Percentiles rank a stretch among this genome's conserved stretches.
phyloP scores from a whole-genome alignment of 352 stramenopile species.

The Phytophthora hybrid region DNA sequence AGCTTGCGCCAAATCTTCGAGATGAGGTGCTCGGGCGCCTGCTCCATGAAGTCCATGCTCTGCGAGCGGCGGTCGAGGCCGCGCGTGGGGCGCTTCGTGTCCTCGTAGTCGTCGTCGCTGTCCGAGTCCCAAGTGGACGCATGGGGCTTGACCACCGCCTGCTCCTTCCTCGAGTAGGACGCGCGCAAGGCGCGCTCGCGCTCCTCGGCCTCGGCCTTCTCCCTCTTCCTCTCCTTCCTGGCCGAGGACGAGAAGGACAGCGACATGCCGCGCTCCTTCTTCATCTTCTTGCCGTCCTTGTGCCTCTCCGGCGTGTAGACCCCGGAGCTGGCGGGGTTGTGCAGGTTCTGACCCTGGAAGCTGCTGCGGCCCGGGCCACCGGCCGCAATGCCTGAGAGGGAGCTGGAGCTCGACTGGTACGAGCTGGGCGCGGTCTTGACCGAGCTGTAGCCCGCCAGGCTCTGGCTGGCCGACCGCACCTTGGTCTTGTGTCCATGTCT shows the following conservation, averaged over 20 bases:
- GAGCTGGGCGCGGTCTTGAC: constrained; percentile 30
- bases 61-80: constrained; percentile 70
- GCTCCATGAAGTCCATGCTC: constrained; percentile 86
- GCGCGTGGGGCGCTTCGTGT: constrained; percentile 62
- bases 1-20: constrained; percentile 86
- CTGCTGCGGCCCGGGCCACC: background rate
- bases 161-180: constrained; percentile 55
- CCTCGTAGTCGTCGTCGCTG: constrained; percentile 78
- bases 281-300: constrained; percentile 41
- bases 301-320: constrained; percentile 34
- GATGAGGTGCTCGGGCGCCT: constrained; percentile 75
- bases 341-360: background rate
- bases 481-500: constrained; percentile 23
- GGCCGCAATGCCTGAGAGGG: constrained; percentile 26
- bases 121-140: constrained; percentile 71
- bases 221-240: constrained; percentile 44
- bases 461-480: constrained; percentile 27
- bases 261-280: constrained; percentile 56
- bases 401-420: constrained; percentile 33
- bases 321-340: background rate
- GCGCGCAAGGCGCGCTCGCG: constrained; percentile 13
- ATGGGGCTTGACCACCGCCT: constrained; percentile 60
- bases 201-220: constrained; percentile 14
- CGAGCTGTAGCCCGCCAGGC: constrained; percentile 25
- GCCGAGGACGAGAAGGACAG: constrained; percentile 54